Base-by-base conservation (phyloP, 345 rosid species). In the Hirschfeldia incana region DNA sequence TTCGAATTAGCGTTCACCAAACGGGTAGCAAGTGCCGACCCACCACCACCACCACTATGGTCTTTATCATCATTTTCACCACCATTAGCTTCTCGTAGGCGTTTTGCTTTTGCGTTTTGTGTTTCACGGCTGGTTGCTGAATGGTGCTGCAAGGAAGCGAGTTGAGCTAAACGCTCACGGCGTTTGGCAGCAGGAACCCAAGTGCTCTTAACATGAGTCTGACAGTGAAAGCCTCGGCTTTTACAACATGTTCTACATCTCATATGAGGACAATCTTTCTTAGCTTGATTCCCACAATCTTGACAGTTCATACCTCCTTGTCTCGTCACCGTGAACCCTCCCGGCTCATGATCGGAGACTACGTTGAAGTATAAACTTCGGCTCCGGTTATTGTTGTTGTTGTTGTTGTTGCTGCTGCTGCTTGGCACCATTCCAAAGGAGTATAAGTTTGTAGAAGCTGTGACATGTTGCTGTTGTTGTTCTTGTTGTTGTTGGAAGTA, bases 181-280 rank as follows among this genome's bases (percentile, higher is more conserved):
- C 98, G 86, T 84, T 88, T 90, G 37, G 92, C 89, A 10, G 97
- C 98, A 60, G 99, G 94, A 68, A 94, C 97, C 98, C 98, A 94
- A 78, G 98, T 92, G 88, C 97, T 91, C 85, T 88, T 92, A 51
- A 94, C 88, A 80, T 94, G 98, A 36, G 98, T 94, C 17, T 79
- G 87, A 81, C 98, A 94, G 78, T 87, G 89, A 76, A 90, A 88
- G 83, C 98, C 98, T 81, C 98, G 95, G 88, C 98, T 94, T 78
- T 94, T 94, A 71, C 98, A 94, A 69, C 98, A 94, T 77, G 98
- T 90, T 75, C 98, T 84, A 89, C 98, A 94, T 83, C 98, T 88
- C 91, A 86, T 32, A 78, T 92, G 90, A 13, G 68, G 6, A 76
- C 98, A 94, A 78, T 94, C 97, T 80, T 92, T 94, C 86, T 94